Evolutionary conservation across 805 yeast species (phyloP).

Genomic region (Saccharomycopsis schoenii): DNA sequence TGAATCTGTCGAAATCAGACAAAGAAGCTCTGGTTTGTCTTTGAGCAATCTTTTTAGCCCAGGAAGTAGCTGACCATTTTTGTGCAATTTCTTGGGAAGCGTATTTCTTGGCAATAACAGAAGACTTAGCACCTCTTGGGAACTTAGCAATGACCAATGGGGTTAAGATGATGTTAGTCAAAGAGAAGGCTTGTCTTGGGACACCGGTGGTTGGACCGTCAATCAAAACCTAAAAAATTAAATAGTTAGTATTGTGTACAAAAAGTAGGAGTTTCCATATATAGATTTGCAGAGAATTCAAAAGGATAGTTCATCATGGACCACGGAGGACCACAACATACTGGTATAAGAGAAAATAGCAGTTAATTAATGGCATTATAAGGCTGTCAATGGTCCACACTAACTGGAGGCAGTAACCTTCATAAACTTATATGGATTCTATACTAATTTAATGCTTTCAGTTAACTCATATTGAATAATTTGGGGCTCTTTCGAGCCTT

Average conservation of each 20-base stretch:
- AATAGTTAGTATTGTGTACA: conserved; percentile 22
- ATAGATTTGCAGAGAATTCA: too few relatives aligned
- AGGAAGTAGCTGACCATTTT: conserved; percentile 87
- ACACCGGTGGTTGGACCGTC: conserved; percentile 92
- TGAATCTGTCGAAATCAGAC: conserved; percentile 99
- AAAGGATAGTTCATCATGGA: too few relatives aligned
- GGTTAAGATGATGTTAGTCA: conserved; percentile 86
- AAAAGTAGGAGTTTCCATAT: not conserved
- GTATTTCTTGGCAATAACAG: conserved; percentile 86
- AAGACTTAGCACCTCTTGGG: conserved; percentile 92
- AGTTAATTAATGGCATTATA: too few relatives aligned
- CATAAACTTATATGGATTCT: too few relatives aligned
- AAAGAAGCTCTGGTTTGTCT: conserved; percentile 88
- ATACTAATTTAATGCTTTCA: too few relatives aligned
- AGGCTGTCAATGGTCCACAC: too few relatives aligned
- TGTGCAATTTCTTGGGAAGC: conserved; percentile 76
- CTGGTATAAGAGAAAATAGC: too few relatives aligned
- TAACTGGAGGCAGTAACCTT: too few relatives aligned
- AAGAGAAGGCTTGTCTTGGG: conserved; percentile 83
- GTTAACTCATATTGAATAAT: too few relatives aligned
- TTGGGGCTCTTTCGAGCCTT: too few relatives aligned
- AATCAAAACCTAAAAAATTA: conserved; percentile 60
- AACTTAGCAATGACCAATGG: conserved; percentile 76
- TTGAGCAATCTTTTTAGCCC: conserved; percentile 98
- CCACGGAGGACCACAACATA: too few relatives aligned